These are phyloP conservation scores for Suhomyces canberraensis DNA, from an alignment of 805 yeast genomes.

Conservation along the genomic window DNA sequence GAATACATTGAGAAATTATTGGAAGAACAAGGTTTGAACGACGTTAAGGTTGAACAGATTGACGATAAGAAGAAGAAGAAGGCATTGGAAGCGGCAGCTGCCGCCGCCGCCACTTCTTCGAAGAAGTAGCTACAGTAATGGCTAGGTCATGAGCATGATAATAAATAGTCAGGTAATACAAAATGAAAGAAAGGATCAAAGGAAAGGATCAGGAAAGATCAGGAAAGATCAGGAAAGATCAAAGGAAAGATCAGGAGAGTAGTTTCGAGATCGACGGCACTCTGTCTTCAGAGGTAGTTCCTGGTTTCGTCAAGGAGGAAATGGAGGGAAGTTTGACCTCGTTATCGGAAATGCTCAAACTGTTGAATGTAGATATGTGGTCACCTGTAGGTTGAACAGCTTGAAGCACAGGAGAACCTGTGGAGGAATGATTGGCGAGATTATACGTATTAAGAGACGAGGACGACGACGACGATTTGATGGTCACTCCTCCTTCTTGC, in stretches of 20 bases:
- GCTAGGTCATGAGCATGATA: conserved; percentile 2
- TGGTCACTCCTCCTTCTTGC: background rate
- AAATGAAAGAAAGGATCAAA: background rate
- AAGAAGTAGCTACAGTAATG: background rate
- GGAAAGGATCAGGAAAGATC: no score
- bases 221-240: background rate
- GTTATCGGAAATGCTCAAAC: conserved; percentile 8
- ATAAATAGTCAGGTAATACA: conserved; percentile 2
- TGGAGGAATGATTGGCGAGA: background rate
- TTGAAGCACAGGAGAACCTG: conserved; percentile 1
- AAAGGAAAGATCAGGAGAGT: background rate
- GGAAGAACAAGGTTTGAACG: conserved; percentile 76
- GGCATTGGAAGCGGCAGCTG: conserved; percentile 7
- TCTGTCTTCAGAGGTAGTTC: conserved; percentile 6
- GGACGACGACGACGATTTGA: background rate
- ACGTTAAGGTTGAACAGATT: conserved; percentile 84
- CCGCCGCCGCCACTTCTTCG: conserved; percentile 3
- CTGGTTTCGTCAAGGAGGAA: conserved; percentile 3
- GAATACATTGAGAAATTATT: conserved; percentile 65
- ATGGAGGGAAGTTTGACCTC: conserved; percentile 11
- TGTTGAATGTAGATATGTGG: conserved; percentile 10
- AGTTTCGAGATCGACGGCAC: conserved; percentile 11
- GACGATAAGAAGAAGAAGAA: conserved; percentile 77
- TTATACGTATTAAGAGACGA: background rate
- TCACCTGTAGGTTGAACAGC: background rate